Percentiles rank a stretch among this genome's conserved stretches.
phyloP scores from a whole-genome alignment of 192 early-diverging fungal genomes.

The Coemansia sp. region DNA sequence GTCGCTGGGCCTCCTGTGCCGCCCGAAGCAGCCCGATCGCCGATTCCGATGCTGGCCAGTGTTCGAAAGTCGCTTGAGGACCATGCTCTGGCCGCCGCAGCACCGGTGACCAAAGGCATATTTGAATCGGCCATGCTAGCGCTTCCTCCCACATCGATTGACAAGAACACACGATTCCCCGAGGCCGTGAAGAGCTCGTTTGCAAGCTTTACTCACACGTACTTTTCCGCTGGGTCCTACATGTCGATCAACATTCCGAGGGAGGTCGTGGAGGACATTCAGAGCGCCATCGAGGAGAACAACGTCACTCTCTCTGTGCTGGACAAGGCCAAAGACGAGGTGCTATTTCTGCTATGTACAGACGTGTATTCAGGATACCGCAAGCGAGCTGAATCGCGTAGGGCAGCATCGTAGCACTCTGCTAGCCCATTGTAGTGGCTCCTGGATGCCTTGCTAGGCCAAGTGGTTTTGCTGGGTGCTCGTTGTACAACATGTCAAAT shows the following conservation, averaged over 20 bases:
- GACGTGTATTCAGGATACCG: conserved; percentile 37
- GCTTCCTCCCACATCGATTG: conserved; percentile 18
- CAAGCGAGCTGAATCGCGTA: conserved; percentile 14
- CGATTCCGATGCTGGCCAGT: conserved; percentile 5
- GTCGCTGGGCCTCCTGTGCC: not conserved
- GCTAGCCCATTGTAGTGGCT: not conserved
- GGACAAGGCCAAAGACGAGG: conserved; percentile 49
- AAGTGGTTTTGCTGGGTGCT: not conserved
- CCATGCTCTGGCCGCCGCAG: conserved; percentile 12
- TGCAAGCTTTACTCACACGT: conserved; percentile 24
- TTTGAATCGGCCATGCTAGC: conserved; percentile 37
- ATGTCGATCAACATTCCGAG: conserved; percentile 37
- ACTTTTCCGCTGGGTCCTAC: conserved; percentile 24
- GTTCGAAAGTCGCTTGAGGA: conserved; percentile 9
- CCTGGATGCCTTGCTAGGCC: not conserved
- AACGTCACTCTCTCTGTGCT: conserved; percentile 31
- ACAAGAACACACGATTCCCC: conserved; percentile 29
- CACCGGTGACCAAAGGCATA: conserved; percentile 42
- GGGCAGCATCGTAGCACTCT: not conserved
- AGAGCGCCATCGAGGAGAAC: conserved; percentile 21
- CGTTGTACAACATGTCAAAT: not conserved
- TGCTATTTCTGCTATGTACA: conserved; percentile 42
- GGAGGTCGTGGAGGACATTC: conserved; percentile 19
- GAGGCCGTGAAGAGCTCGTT: conserved; percentile 30
- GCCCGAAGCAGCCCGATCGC: not conserved